phyloP scores from a whole-genome alignment of 148 eudicot genomes.

The Diospyros lotus region DNA sequence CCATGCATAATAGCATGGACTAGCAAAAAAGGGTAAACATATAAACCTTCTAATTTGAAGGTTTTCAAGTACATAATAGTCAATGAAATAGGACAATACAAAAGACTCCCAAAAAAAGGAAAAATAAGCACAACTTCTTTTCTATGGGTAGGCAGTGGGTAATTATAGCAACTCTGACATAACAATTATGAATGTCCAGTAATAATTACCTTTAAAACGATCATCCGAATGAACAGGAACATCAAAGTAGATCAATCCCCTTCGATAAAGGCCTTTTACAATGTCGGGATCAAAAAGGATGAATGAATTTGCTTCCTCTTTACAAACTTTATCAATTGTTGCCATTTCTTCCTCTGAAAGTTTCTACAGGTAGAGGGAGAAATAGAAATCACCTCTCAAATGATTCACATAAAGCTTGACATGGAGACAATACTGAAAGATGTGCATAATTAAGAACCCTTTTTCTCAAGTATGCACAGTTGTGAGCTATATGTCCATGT shows the following conservation, averaged over 20 bases:
- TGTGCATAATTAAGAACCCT: not conserved
- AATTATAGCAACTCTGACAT: too few species aligned
- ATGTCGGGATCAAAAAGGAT: constrained; percentile 82
- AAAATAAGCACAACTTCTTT: too few species aligned
- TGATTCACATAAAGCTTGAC: constrained; percentile 4
- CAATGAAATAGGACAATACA: not conserved
- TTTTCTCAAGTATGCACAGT: not conserved
- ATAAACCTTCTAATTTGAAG: not conserved
- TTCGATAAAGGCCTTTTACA: constrained; percentile 71
- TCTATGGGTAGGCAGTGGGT: too few species aligned
- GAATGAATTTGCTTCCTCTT: constrained; percentile 91
- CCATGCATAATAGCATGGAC: not conserved
- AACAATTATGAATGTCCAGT: not conserved
- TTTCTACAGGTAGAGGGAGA: constrained; percentile 45
- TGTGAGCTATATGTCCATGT: not conserved
- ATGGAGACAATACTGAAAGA: not conserved
- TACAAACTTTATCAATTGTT: constrained; percentile 92
- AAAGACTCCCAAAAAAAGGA: too few species aligned
- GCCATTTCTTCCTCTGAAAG: constrained; percentile 96
- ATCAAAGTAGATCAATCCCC: constrained; percentile 91
- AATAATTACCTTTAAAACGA: constrained; percentile 75
- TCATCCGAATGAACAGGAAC: constrained; percentile 92
- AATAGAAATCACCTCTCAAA: not conserved
- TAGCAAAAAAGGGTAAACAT: not conserved
- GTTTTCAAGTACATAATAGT: not conserved